Percentiles rank a stretch among this genome's conserved stretches.
These are phyloP conservation scores for Teratosphaeria viscida DNA, from an alignment of 2,329 filamentous ascomycete genomes.

Conservation along the genomic window DNA sequence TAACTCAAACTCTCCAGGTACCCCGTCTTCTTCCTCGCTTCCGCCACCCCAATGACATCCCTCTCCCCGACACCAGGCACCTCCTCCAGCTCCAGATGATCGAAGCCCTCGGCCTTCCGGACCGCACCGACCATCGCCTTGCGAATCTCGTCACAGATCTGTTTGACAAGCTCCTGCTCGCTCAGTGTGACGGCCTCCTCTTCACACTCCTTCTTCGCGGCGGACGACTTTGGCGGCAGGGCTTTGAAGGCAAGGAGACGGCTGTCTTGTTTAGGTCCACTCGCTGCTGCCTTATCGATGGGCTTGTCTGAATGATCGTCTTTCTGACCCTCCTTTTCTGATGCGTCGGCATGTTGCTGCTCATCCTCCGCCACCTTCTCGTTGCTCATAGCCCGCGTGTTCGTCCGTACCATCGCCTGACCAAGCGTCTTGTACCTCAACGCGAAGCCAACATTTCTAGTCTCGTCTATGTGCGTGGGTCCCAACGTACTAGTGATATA, in stretches of 20 bases:
- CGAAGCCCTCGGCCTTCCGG: constrained; percentile 26
- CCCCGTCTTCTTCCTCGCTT: constrained; percentile 79
- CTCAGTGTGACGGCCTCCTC: constrained; percentile 25
- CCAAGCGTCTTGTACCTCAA: constrained; percentile 63
- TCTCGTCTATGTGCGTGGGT: constrained; percentile 62
- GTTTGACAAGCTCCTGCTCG: constrained; percentile 47
- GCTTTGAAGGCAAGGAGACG: constrained; percentile 47
- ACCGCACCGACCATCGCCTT: constrained; percentile 44
- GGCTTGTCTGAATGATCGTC: constrained; percentile 12
- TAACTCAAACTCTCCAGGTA: constrained; percentile 80
- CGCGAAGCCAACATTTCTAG: constrained; percentile 73
- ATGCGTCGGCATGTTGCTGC: constrained; percentile 11
- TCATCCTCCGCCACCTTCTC: constrained; percentile 39
- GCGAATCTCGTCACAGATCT: constrained; percentile 68
- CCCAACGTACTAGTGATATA: constrained; percentile 88
- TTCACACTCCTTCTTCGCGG: constrained; percentile 18
- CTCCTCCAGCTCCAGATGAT: constrained; percentile 15
- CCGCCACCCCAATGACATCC: constrained; percentile 72
- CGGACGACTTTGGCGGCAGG: constrained; percentile 38
- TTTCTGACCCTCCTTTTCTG: constrained; percentile 9
- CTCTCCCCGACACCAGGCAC: constrained; percentile 39
- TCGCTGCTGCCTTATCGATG: constrained; percentile 6
- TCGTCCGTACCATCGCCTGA: constrained; percentile 64
- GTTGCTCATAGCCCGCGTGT: constrained; percentile 65
- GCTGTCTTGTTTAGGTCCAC: constrained; percentile 6